Evolutionary conservation across 2,329 filamentous ascomycete species (phyloP).

Genomic region (Penicillium hordei): DNA sequence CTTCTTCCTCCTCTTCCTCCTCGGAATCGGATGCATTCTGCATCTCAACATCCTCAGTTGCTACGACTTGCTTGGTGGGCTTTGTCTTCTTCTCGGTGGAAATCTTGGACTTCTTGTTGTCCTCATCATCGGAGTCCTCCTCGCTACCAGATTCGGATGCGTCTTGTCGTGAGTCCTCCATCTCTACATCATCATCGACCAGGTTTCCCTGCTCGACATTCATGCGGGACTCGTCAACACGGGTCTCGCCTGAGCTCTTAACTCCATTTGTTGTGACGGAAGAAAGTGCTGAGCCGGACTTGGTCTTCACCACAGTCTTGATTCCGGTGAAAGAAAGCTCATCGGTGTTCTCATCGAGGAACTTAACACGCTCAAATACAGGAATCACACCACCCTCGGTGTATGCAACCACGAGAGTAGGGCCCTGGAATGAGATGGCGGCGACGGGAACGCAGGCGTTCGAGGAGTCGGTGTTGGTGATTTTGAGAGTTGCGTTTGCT

Average conservation of each 20-base stretch:
- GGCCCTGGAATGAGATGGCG: conserved; percentile 46
- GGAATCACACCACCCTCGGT: conserved; percentile 52
- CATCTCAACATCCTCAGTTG: conserved; percentile 44
- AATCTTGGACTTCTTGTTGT: conserved; percentile 17
- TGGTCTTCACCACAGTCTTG: conserved; percentile 47
- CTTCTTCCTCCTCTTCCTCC: conserved; percentile 42
- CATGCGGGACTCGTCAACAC: conserved; percentile 59
- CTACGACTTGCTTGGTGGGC: conserved; percentile 19
- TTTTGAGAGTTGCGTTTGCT: conserved; percentile 46
- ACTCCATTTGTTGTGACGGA: conserved; percentile 55
- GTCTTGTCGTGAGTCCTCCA: conserved; percentile 34
- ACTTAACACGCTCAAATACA: conserved; percentile 51
- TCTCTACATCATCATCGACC: conserved; percentile 42
- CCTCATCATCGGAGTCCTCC: conserved; percentile 30
- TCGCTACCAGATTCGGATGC: conserved; percentile 30
- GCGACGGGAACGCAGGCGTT: conserved; percentile 44
- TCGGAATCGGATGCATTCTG: conserved; percentile 35
- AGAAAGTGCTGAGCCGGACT: conserved; percentile 43
- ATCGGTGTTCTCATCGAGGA: conserved; percentile 47
- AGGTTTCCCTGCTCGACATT: conserved; percentile 53
- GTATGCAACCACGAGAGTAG: conserved; percentile 50
- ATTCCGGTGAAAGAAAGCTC: conserved; percentile 46
- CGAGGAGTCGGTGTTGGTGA: conserved; percentile 45
- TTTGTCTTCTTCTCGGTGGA: conserved; percentile 24
- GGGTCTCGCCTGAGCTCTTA: conserved; percentile 51